Evolutionary conservation across 371 early-diverging fungal genomes (phyloP), one percentile per base, ranked within the genome.

Genomic region (Mortierella sp.): DNA sequence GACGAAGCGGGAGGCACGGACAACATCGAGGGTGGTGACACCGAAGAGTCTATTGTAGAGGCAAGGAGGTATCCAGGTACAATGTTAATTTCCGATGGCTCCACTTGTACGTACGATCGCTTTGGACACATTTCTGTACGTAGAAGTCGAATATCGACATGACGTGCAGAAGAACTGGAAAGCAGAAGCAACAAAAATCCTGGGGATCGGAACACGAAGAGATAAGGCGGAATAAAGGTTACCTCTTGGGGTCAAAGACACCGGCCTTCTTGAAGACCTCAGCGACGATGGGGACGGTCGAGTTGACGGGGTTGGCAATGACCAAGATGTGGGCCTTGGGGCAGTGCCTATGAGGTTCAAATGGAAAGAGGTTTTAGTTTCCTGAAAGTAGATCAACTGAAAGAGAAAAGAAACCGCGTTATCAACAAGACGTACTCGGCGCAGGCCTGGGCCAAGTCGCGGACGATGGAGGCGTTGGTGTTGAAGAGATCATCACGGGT

Each of bases 261-360:
- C 96, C 96, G 86, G 92, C 92, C 91, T 95, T 93, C 94, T 98
- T 98, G 91, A 98, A 93, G 79, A 96, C 96, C 93, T 99, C 99
- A 77, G 98, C 95, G 80, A 97, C 96, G 88, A 99, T 99, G 81
- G 99, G 99, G 75, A 99, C 98, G 77, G 99, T 99, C 57, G 99
- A 99, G 96, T 99, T 99, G 89, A 99, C 99, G 69, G 99, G 99
- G 96, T 99, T 99, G 89, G 99, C 96, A 91, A 99, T 99, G 91
- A 99, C 94, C 73, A 95, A 91, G 89, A 98, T 88, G 93, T 96
- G 94, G 84, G 99, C 99, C 89, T 97, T 94, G 88, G 99, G 99
- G 91, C 96, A 97, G 94, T 94, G 81, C 89, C 95, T 96, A 55
- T 67, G 57, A 57, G 44, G 75, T 31, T 77, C 67, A 21, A 67